A percentile compares a stretch with the other conserved stretches of the same genome.
Evolutionary conservation across 2,329 filamentous ascomycete genomes (phyloP).

Genomic region (Ascochyta viciae-villosae): DNA sequence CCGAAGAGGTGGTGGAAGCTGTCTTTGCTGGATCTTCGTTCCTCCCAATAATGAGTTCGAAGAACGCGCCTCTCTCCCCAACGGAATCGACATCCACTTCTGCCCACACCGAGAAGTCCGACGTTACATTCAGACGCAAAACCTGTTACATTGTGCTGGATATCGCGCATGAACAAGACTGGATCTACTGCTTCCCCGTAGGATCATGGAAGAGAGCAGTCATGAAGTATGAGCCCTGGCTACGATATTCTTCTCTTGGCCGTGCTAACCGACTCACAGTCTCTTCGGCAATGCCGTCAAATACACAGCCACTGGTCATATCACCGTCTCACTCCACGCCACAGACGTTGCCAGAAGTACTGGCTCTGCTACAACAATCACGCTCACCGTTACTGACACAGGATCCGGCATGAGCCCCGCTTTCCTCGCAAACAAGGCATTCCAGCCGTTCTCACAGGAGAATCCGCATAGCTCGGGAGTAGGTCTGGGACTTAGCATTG

Average conservation of each 20-base stretch:
- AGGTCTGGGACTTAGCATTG: slow-evolving; percentile 40
- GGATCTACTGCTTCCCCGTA: slow-evolving; percentile 53
- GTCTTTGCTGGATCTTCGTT: slow-evolving; percentile 46
- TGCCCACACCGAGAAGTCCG: background rate
- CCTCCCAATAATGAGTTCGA: slow-evolving; percentile 20
- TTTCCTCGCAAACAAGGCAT: slow-evolving; percentile 42
- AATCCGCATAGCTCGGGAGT: slow-evolving; percentile 33
- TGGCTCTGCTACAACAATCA: slow-evolving; percentile 21
- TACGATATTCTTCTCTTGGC: too few relatives aligned
- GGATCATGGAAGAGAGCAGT: slow-evolving; percentile 46
- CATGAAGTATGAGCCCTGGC: slow-evolving; percentile 31
- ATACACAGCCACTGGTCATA: slow-evolving; percentile 42
- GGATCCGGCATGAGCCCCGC: slow-evolving; percentile 44
- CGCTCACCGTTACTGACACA: slow-evolving; percentile 48
- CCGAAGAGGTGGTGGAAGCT: slow-evolving; percentile 35
- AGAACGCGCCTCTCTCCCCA: slow-evolving; percentile 14
- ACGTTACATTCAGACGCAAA: slow-evolving; percentile 19
- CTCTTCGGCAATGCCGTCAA: slow-evolving; percentile 49
- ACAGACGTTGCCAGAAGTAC: slow-evolving; percentile 2
- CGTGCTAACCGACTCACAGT: slow-evolving; percentile 1
- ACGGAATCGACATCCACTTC: slow-evolving; percentile 12
- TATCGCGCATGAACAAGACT: slow-evolving; percentile 39
- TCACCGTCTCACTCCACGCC: slow-evolving; percentile 36
- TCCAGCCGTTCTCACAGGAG: slow-evolving; percentile 47
- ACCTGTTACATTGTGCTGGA: slow-evolving; percentile 39